Evolutionary conservation across 768 basidiomycete species (phyloP).

Genomic region (Tulasnella sp.): DNA sequence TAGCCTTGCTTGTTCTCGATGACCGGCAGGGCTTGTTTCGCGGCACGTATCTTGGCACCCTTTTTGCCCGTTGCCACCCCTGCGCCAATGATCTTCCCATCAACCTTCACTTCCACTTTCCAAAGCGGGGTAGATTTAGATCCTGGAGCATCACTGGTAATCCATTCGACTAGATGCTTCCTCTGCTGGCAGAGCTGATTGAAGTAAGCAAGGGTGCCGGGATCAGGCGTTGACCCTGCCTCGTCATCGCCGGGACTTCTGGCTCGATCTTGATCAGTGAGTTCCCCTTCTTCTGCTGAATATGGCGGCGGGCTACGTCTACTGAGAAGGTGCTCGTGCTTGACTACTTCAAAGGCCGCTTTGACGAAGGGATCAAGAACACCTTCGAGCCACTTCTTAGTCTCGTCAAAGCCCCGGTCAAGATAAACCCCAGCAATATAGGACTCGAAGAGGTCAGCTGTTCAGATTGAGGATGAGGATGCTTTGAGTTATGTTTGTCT

Average conservation of each 20-base stretch:
- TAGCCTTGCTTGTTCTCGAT: not conserved
- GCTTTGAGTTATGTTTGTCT: not conserved
- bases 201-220: slow-evolving; percentile 17
- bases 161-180: slow-evolving; percentile 10
- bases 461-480: not conserved
- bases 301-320: not conserved
- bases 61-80: slow-evolving; percentile 21
- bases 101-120: slow-evolving; percentile 12
- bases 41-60: slow-evolving; percentile 21
- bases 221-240: not conserved
- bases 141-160: not conserved
- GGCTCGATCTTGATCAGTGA: not conserved
- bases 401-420: not conserved
- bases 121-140: slow-evolving; percentile 24
- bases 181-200: slow-evolving; percentile 24
- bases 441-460: slow-evolving; percentile 23
- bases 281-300: slow-evolving; percentile 12
- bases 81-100: not conserved
- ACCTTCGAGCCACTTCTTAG: not conserved
- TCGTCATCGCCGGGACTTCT: not conserved
- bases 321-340: slow-evolving; percentile 19
- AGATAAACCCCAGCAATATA: slow-evolving; percentile 25
- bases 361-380: slow-evolving; percentile 16
- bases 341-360: slow-evolving; percentile 20
- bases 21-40: slow-evolving; percentile 1